Base-by-base conservation (phyloP, 2,329 filamentous ascomycete genomes). In the Xenoacremonium recifei region DNA sequence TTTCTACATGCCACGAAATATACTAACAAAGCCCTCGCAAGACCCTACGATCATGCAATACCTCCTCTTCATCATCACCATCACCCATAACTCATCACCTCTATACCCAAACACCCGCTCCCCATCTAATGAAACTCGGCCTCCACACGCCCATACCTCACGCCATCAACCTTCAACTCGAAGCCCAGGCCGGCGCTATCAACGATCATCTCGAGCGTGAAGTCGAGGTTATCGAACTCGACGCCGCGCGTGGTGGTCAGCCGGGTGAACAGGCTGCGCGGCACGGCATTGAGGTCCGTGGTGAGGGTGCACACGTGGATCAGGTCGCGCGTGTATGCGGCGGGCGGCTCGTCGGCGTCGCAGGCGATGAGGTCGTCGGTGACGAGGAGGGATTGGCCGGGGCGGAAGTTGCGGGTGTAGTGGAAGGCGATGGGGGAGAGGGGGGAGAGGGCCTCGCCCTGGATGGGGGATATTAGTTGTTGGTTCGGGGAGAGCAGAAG, bases 351-450 rank as follows among this genome's bases (percentile, higher is more conserved):
- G 48, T 90, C 85, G 4, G 78, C 75, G 42, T 87, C 85, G 54
- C 84, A 89, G 4, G 84, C 85, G 46, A 91, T 88, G 27, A 92
- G 70, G 55, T 92, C 87, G 63, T 92, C 87, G 38, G 87, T 87
- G 5, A 92, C 87, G 4, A 89, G 66, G 6, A 90, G 76, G 1
- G 84, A 87, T 64, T 91, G 87, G 0, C 85, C 84, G 0, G 86
- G 85, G 2, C 86, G 80, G 68, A 92, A 92, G 64, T 91, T 92
- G 47, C 87, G 83, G 3, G 87, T 91, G 67, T 91, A 92, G 70
- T 91, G 87, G 66, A 92, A 91, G 3, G 85, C 85, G 44, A 91
- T 84, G 0, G 87, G 87, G 1, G 79, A 75, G 1, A 81, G 70
- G n/a, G 87, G 83, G 6, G 85, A 89, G 27, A 91, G 77, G 27